Evolutionary conservation across 495 filamentous ascomycete genomes (phyloP).

Genomic region (Xylaria intraflava): DNA sequence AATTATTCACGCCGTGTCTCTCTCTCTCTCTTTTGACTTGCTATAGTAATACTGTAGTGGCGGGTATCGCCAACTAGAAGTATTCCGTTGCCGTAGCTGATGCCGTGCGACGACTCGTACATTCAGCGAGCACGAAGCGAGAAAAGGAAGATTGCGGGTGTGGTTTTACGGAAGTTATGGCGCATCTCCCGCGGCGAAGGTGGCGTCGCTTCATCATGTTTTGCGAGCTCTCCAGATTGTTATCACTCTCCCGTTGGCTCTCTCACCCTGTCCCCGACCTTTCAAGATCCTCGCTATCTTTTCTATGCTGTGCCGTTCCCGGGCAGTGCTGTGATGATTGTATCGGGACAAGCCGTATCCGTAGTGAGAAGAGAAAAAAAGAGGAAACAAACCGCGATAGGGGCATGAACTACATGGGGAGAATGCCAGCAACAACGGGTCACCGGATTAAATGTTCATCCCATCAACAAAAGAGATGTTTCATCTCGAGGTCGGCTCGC

Average conservation of each 20-base stretch:
- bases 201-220: background rate
- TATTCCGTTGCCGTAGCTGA: constrained; percentile 9
- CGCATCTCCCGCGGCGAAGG: background rate
- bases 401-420: background rate
- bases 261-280: background rate
- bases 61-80: constrained; percentile 4
- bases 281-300: background rate
- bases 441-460: constrained; percentile 5
- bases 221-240: background rate
- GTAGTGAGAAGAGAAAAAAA: background rate
- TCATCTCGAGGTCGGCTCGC: background rate
- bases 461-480: background rate
- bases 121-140: background rate
- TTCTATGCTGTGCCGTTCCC: background rate
- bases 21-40: background rate
- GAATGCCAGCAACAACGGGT: constrained; percentile 4
- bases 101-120: background rate
- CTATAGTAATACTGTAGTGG: background rate
- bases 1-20: background rate
- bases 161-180: background rate
- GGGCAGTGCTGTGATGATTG: background rate
- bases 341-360: background rate
- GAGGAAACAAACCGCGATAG: constrained; percentile 3
- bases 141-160: background rate
- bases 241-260: background rate